A percentile compares a stretch with the other conserved stretches of the same genome.
These are phyloP conservation scores for Komagataella populi DNA, from an alignment of 805 yeast species.

Conservation along the genomic window DNA sequence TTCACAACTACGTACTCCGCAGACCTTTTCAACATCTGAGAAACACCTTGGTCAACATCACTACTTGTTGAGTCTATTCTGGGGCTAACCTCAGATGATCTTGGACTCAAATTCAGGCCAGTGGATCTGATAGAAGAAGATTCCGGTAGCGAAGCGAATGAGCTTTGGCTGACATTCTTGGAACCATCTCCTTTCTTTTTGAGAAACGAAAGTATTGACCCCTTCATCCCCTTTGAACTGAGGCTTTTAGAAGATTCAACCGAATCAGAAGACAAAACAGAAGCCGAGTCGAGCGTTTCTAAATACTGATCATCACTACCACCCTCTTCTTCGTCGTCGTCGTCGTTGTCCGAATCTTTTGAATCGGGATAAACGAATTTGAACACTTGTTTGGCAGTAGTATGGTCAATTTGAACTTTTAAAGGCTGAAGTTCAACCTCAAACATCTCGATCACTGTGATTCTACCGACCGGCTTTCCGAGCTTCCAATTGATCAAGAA, in stretches of 20 bases:
- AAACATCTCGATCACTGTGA: slow-evolving; percentile 59
- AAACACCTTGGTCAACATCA: slow-evolving; percentile 10
- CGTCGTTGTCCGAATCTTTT: background rate
- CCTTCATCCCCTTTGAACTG: background rate
- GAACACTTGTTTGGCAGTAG: slow-evolving; percentile 47
- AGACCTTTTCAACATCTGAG: slow-evolving; percentile 66
- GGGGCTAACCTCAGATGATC: background rate
- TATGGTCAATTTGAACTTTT: slow-evolving; percentile 59
- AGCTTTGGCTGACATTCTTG: background rate
- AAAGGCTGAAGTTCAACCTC: slow-evolving; percentile 54
- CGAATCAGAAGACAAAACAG: background rate
- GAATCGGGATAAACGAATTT: slow-evolving; percentile 56
- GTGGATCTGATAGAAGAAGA: background rate
- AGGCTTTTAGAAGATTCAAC: background rate
- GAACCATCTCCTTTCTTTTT: background rate
- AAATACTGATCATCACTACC: background rate
- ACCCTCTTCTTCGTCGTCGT: background rate
- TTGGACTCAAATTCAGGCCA: background rate
- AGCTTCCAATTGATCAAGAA: background rate
- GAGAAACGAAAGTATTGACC: background rate
- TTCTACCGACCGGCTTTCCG: slow-evolving; percentile 73
- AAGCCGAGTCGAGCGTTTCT: background rate
- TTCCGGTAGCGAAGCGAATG: background rate
- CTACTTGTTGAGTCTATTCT: background rate
- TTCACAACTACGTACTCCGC: slow-evolving; percentile 59